Conservation (phyloP, 345 rosid genomes). For the Arabidopsis suecica region DNA sequence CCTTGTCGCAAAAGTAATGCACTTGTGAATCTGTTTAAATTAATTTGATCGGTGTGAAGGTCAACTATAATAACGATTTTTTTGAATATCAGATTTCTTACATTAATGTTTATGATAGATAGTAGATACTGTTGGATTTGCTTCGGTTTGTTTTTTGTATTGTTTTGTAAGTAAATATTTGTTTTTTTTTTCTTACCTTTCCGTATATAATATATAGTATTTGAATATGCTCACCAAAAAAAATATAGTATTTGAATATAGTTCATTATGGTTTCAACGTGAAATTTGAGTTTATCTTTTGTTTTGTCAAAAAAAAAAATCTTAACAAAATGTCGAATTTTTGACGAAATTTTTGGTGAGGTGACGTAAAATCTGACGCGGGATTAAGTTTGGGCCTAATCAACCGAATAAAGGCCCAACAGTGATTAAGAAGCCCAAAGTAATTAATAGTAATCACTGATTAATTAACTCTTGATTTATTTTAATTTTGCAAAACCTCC, state of each 20-base stretch:
- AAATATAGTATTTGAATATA: not conserved
- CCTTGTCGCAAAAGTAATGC: constrained; percentile 72
- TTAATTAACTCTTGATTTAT: not conserved
- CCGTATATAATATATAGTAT: not conserved
- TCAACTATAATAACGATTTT: not conserved
- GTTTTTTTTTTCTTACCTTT: not conserved
- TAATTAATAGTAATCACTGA: not conserved
- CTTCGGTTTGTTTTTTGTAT: not conserved
- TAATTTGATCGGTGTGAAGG: constrained; percentile 37
- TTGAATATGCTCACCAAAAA: not conserved
- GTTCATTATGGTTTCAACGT: too few species aligned
- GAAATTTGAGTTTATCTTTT: too few species aligned
- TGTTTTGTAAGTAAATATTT: constrained; percentile 13
- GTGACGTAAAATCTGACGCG: not conserved
- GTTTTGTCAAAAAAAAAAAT: too few species aligned
- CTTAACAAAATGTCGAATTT: too few species aligned
- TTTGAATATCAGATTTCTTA: not conserved
- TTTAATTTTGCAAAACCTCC: not conserved
- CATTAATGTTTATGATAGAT: constrained; percentile 18
- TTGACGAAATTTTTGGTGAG: not conserved
- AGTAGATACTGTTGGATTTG: constrained; percentile 16
- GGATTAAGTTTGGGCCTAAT: not conserved
- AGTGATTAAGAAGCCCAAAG: not conserved
- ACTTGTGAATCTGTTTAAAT: constrained; percentile 60
- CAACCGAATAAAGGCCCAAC: not conserved